Evolutionary conservation across 805 yeast species (phyloP).

Genomic region (Priceomyces medius): DNA sequence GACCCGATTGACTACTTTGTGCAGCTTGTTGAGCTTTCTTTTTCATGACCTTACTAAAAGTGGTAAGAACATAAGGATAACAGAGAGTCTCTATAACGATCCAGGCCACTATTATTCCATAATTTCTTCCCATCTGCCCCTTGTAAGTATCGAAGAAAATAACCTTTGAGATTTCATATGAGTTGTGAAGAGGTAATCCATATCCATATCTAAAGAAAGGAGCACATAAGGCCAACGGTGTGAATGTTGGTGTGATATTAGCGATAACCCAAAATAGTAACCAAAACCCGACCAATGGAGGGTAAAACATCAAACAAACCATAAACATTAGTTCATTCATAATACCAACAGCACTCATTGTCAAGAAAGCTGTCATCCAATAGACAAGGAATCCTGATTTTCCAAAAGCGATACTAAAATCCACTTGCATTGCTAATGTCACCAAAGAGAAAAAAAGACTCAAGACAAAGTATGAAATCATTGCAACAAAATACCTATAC

Average conservation of each 20-base stretch:
- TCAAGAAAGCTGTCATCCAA: conserved; percentile 67
- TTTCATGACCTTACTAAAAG: conserved; percentile 37
- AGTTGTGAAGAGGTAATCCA: conserved; percentile 61
- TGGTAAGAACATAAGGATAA: conserved; percentile 45
- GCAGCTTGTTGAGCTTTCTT: conserved; percentile 19
- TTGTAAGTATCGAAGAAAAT: conserved; percentile 56
- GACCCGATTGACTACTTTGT: background rate
- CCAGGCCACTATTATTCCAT: conserved; percentile 64
- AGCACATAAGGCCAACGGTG: conserved; percentile 33
- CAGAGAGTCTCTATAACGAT: conserved; percentile 46
- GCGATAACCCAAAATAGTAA: conserved; percentile 65
- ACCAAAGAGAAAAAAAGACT: conserved; percentile 60
- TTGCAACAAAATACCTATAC: conserved; percentile 52
- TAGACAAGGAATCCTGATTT: conserved; percentile 68
- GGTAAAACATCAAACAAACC: conserved; percentile 49
- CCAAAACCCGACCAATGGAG: conserved; percentile 73
- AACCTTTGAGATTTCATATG: conserved; percentile 60
- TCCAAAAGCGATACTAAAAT: conserved; percentile 59
- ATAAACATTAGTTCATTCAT: conserved; percentile 66
- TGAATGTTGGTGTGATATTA: conserved; percentile 68
- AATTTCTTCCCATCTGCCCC: conserved; percentile 57
- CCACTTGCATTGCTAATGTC: conserved; percentile 66
- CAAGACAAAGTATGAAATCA: conserved; percentile 53
- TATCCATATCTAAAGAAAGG: conserved; percentile 34
- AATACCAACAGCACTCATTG: conserved; percentile 77